Base-by-base conservation (phyloP, 1,284 basidiomycete genomes). In the Boletellus sp. region DNA sequence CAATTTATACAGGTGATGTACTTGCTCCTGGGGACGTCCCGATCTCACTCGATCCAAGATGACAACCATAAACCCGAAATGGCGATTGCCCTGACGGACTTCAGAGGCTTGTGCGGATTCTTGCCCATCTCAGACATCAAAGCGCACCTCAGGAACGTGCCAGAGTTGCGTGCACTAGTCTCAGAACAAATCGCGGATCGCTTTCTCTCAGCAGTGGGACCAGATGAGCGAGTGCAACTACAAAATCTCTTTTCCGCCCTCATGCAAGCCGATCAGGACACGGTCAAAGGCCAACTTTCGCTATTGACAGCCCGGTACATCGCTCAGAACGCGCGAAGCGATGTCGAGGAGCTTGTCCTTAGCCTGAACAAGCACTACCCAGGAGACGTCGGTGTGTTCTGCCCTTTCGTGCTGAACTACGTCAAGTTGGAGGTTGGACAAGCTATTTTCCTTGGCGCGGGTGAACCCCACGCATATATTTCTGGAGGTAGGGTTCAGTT, bases 11-110 rank as follows among this genome's bases (percentile, higher is more conserved):
- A 74, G 94, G 91, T 87, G 54, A 42, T 74, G 60, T 1, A 16
- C 26, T 26, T 35, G 10, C 25, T 44, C 34, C 30, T 34, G 14
- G n/a, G 17, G 21, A 19, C 37, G 11, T 13, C 37, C 9, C 13
- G 14, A 32, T 41, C 51, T 56, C 43, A 59, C 36, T 38, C 14
- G 27, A 22, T 23, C 26, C 52, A 26, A 59, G 92, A 97, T 67
- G 78, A 83, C 11, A 96, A 96, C 61, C 94, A 96, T 62, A 97
- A 97, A 70, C 96, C 96, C 4, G 96, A 99, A 67, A 96, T 99
- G 92, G 94, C 94, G 10, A 80, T 99, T 41, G 96, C 96, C 1
- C 70, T 99, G 45, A 94, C 94, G 0, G 80, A 86, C 7, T 99
- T 99, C 73, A 76, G 77, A 30, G 96, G 91, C 0, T 79, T 99